Evolutionary conservation across 139 green algal species (phyloP).

Genomic region (Chlamydomonas schloesseri): DNA sequence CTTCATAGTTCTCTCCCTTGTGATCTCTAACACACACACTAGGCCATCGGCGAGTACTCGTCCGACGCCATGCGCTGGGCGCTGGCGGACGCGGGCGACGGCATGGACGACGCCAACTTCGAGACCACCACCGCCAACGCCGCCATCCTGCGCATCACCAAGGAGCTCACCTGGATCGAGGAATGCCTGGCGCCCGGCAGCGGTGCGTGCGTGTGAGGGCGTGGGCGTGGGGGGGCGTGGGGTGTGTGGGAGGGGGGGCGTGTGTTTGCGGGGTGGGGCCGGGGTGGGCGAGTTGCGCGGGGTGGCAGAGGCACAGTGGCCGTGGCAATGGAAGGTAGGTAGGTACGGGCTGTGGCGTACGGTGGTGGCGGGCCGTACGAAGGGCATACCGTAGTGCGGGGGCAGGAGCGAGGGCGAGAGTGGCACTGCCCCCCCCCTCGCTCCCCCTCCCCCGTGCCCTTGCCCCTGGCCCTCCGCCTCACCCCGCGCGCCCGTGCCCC

Average conservation of each 20-base stretch:
- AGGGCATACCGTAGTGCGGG: too few relatives aligned
- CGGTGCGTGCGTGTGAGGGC: neutral
- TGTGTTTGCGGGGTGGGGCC: too few relatives aligned
- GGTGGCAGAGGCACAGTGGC: neutral
- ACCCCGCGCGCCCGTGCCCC: too few relatives aligned
- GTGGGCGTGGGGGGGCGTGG: neutral
- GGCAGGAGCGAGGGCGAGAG: too few relatives aligned
- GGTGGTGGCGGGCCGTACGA: too few relatives aligned
- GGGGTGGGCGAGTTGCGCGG: too few relatives aligned
- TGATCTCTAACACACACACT: too few relatives aligned
- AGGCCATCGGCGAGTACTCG: slow-evolving; percentile 79
- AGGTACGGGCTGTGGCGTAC: too few relatives aligned
- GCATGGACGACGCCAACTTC: slow-evolving; percentile 99
- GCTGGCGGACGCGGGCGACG: slow-evolving; percentile 96
- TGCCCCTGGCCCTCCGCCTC: too few relatives aligned
- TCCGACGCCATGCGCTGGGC: slow-evolving; percentile 95
- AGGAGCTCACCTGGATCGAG: slow-evolving; percentile 95
- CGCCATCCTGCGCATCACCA: slow-evolving; percentile 93
- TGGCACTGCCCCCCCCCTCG: too few relatives aligned
- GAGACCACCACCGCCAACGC: slow-evolving; percentile 94
- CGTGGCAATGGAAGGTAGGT: too few relatives aligned
- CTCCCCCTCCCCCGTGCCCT: too few relatives aligned
- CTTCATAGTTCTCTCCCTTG: neutral
- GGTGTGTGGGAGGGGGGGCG: neutral
- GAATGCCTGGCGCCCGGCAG: slow-evolving; percentile 75